phyloP scores from a whole-genome alignment of 140 eudicot genomes.

The Erigeron philadelphicus region DNA sequence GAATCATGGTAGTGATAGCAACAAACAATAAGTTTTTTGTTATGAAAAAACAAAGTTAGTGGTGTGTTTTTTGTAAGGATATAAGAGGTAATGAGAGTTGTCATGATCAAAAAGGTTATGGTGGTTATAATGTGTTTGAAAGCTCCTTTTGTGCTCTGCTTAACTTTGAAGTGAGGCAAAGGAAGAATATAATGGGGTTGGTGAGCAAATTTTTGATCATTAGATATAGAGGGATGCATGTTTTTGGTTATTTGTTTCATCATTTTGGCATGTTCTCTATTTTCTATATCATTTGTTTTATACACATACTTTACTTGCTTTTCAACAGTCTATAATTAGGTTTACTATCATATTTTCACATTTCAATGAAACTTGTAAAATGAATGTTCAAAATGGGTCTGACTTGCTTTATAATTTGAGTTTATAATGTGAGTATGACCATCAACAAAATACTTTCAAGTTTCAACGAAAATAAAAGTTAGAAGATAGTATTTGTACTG shows the following conservation, averaged over 20 bases:
- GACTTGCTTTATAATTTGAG: no score
- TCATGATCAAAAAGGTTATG: constrained; percentile 30
- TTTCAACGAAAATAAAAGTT: no score
- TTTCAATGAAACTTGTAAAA: no score
- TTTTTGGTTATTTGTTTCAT: constrained; percentile 14
- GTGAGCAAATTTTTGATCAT: constrained; percentile 22
- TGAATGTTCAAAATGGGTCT: no score
- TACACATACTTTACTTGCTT: not conserved
- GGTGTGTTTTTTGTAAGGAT: constrained; percentile 21
- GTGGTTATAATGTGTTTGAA: constrained; percentile 31
- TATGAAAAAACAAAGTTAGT: constrained; percentile 8
- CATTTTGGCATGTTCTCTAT: constrained; percentile 9
- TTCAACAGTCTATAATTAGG: not conserved
- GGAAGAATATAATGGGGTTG: constrained; percentile 26
- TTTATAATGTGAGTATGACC: no score
- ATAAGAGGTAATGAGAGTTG: constrained; percentile 18
- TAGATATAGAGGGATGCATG: constrained; percentile 11
- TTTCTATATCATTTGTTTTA: not conserved
- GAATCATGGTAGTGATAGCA: constrained; percentile 28
- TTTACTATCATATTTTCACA: no score
- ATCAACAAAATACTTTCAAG: no score
- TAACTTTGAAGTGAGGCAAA: constrained; percentile 56
- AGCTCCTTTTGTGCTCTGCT: constrained; percentile 35
- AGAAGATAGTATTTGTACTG: no score
- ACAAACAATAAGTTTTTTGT: constrained; percentile 18